Base-by-base conservation (phyloP, 2,329 filamentous ascomycete genomes). In the Graphilbum ipis-grandicollis region DNA sequence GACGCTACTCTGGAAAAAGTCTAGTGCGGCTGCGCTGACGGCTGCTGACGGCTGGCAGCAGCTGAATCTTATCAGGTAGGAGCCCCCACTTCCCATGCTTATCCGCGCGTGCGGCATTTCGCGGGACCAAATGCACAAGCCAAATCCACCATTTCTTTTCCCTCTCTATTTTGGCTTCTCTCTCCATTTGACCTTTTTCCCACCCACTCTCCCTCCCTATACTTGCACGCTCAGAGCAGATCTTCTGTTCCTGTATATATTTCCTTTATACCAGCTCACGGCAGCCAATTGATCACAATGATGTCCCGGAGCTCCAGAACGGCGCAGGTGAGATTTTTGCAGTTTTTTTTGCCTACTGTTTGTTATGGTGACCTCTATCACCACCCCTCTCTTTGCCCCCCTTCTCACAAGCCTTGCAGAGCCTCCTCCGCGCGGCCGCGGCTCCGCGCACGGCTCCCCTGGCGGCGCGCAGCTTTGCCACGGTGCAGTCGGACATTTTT, bases 401-500 rank as follows among this genome's bases (percentile, higher is more conserved):
- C n/a, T n/a, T n/a, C n/a, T n/a, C n/a, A n/a, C n/a, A n/a, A n/a
- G n/a, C n/a, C n/a, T 33, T 36, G 14, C 47, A 73, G 68, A 60
- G 66, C 59, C 59, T 72, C 50, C 62, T 65, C 55, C 55, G 55
- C 46, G 57, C 62, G 45, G 62, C 64, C 47, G 52, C 39, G 12
- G 39, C 57, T 47, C 62, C 56, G 49, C 59, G 48, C 52, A 56
- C 43, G 13, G 13, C 39, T 9, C 26, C 39, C 19, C 25, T 40
- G 45, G 52, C 55, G 46, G 56, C 62, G 41, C 67, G 69, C 56
- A 62, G 63, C 51, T 77, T 85, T 58, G 83, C 84, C 51, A 93
- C 83, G 46, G 68, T 93, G 51, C 75, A 85, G 62, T 80, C 80
- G 58, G 90, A 96, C 63, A 88, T 96, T 63, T 94, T 96, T 75